phyloP scores from a whole-genome alignment of 179 eudicot species.

The Gypsophila paniculata region DNA sequence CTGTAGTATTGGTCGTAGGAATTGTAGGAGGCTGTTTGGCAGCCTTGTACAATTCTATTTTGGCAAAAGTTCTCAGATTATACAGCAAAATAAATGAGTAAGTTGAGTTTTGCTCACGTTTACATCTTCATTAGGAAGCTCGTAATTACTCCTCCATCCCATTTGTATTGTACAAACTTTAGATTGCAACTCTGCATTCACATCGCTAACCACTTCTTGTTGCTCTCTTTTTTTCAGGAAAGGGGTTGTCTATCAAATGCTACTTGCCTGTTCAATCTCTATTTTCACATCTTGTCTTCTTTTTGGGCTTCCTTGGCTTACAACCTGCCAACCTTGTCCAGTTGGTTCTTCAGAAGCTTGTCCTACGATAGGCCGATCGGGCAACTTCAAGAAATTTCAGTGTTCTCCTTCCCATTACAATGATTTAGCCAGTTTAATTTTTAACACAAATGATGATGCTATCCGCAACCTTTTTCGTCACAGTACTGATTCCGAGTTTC shows the following conservation, averaged over 20 bases:
- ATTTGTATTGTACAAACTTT: too few species aligned
- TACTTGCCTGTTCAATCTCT: constrained; percentile 69
- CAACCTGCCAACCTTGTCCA: constrained; percentile 77
- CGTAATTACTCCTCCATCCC: background rate
- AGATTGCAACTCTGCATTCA: too few species aligned
- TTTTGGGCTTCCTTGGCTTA: constrained; percentile 90
- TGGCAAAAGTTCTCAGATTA: constrained; percentile 52
- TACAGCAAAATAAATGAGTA: constrained; percentile 64
- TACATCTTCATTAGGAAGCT: background rate
- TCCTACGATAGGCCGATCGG: constrained; percentile 83
- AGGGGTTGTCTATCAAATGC: constrained; percentile 52
- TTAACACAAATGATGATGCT: constrained; percentile 91
- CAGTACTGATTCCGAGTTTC: constrained; percentile 72
- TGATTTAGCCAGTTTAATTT: constrained; percentile 88
- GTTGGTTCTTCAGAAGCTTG: constrained; percentile 57
- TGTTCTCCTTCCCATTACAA: constrained; percentile 73
- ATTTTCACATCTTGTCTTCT: constrained; percentile 74
- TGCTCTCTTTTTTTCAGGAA: constrained; percentile 49
- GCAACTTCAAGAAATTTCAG: constrained; percentile 89
- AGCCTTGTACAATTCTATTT: constrained; percentile 59
- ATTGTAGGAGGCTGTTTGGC: constrained; percentile 73
- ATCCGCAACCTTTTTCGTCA: constrained; percentile 78
- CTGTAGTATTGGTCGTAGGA: constrained; percentile 73
- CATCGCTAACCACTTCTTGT: constrained; percentile 10
- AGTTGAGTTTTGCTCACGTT: constrained; percentile 27